These are phyloP conservation scores for Sclerotinia sclerotiorum DNA, from an alignment of 2,329 filamentous ascomycete species.

Conservation along the genomic window DNA sequence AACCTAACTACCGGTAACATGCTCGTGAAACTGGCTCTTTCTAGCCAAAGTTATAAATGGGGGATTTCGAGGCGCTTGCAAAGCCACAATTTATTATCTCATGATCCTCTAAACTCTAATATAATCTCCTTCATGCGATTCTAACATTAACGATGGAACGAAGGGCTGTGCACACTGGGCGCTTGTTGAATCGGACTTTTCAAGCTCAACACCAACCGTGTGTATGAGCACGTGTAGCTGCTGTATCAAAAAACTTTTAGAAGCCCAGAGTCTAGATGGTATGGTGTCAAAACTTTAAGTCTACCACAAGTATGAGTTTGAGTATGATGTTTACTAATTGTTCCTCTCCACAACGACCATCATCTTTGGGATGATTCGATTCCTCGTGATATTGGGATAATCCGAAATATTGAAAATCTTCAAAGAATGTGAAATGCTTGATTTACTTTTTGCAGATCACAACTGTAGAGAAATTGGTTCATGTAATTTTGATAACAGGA, in stretches of 20 bases:
- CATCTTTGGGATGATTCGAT: no score
- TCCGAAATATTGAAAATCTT: no score
- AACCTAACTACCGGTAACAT: not conserved
- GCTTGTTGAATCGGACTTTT: not conserved
- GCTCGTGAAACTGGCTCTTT: not conserved
- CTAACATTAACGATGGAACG: not conserved
- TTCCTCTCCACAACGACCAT: no score
- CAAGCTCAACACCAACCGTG: not conserved
- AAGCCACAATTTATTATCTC: constrained; percentile 1
- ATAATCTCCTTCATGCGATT: not conserved
- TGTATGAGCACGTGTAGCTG: not conserved
- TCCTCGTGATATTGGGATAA: no score
- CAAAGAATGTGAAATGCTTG: no score
- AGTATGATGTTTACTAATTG: not conserved
- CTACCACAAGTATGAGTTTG: not conserved
- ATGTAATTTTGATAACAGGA: no score
- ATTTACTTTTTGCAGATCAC: no score
- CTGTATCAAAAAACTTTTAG: not conserved
- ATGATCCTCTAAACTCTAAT: not conserved
- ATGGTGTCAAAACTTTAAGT: not conserved
- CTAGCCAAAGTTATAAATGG: not conserved
- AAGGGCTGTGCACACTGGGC: not conserved
- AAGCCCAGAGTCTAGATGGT: no score
- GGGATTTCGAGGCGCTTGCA: not conserved
- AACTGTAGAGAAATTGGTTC: no score